Evolutionary conservation across 345 rosid species (phyloP).

Genomic region (Hypericum androsaemum): DNA sequence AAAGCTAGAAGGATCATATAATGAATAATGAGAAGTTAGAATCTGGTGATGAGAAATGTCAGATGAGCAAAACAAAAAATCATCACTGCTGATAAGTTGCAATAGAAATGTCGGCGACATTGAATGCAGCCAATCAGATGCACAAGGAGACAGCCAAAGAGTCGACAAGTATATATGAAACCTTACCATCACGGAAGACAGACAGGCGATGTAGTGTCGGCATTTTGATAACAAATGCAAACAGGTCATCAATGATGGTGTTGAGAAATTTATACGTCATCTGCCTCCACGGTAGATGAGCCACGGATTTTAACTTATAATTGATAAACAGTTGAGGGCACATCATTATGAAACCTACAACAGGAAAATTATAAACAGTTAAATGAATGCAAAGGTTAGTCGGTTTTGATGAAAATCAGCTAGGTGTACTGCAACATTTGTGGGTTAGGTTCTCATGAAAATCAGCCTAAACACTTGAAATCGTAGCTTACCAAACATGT

Average conservation of each 20-base stretch:
- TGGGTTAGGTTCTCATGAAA: no score
- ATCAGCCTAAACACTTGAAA: background rate
- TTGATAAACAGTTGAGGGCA: slow-evolving; percentile 98
- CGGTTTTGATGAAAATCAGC: no score
- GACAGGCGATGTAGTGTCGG: slow-evolving; percentile 87
- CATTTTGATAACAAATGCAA: slow-evolving; percentile 98
- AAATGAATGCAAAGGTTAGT: background rate
- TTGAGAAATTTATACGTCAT: slow-evolving; percentile 99
- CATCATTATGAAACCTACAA: slow-evolving; percentile 94
- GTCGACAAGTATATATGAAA: background rate
- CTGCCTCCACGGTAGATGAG: slow-evolving; percentile 99
- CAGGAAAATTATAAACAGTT: background rate
- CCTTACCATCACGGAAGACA: slow-evolving; percentile 90
- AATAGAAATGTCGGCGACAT: no score
- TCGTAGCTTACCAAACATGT: slow-evolving; percentile 84
- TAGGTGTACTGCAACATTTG: no score
- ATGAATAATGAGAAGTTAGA: no score
- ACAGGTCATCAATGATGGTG: slow-evolving; percentile 97
- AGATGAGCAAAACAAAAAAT: no score
- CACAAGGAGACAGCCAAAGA: no score
- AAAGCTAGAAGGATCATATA: no score
- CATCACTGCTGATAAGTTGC: no score
- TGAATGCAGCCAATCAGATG: no score
- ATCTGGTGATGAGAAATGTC: no score
- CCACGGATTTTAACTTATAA: slow-evolving; percentile 90